phyloP scores from a whole-genome alignment of 306 rosid genomes.

The Inga leiocalycina region DNA sequence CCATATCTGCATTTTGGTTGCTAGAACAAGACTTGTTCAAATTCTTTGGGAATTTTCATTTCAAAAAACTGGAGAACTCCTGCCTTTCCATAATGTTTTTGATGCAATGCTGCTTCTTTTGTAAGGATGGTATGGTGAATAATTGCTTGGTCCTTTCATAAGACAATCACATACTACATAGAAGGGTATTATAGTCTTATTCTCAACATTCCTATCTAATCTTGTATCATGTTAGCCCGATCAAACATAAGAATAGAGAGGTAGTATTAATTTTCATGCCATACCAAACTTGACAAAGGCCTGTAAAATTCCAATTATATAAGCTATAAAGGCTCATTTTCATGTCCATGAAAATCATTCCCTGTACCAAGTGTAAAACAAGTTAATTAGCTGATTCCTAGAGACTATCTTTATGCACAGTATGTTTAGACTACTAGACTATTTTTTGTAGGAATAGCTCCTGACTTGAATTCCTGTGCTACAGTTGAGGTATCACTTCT shows the following conservation, averaged over 20 bases:
- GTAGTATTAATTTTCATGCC: neutral
- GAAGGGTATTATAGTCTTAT: neutral
- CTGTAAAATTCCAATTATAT: neutral
- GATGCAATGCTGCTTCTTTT: neutral
- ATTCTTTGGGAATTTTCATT: neutral
- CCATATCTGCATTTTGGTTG: neutral
- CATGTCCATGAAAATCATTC: neutral
- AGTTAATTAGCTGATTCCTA: neutral
- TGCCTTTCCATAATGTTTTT: neutral
- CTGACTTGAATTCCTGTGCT: neutral
- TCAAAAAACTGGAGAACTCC: neutral
- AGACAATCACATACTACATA: neutral
- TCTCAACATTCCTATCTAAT: neutral
- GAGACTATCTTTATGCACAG: too few species aligned
- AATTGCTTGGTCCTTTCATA: neutral
- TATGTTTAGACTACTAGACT: neutral
- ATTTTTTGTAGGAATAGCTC: neutral
- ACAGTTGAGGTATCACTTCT: conserved; percentile 1
- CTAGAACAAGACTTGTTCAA: neutral
- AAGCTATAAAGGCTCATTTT: neutral
- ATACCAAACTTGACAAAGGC: neutral
- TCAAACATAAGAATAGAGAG: neutral
- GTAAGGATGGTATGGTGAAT: neutral
- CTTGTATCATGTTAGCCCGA: neutral
- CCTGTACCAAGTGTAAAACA: neutral